A percentile compares a stretch with the other conserved stretches of the same genome.
Evolutionary conservation across 371 early-diverging fungal species (phyloP).

Genomic region (Gilbertella persicaria): DNA sequence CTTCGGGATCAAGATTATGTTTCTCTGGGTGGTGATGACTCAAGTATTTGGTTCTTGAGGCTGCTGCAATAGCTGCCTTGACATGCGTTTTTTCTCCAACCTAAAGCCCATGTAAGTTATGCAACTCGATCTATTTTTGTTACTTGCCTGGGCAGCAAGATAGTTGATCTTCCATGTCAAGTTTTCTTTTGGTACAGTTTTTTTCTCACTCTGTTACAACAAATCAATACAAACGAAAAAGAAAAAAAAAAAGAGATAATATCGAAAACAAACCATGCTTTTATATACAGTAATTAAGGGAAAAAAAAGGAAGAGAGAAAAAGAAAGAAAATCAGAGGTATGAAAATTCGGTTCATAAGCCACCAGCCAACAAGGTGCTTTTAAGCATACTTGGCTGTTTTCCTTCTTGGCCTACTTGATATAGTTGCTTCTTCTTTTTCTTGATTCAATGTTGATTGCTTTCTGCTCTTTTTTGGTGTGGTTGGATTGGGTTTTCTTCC

Average conservation of each 20-base stretch:
- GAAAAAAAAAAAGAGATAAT: neutral
- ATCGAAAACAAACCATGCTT: no score
- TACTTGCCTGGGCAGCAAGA: conserved; percentile 32
- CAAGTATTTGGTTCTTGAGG: conserved; percentile 28
- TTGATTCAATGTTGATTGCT: neutral
- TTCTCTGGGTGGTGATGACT: conserved; percentile 9
- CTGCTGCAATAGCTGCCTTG: conserved; percentile 23
- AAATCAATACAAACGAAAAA: no score
- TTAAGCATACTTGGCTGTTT: no score
- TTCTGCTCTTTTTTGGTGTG: neutral
- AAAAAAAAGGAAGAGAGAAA: no score
- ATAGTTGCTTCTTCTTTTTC: no score
- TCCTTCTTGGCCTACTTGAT: no score
- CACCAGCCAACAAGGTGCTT: no score
- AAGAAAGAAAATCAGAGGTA: no score
- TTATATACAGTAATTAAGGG: no score
- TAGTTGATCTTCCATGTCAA: conserved; percentile 38
- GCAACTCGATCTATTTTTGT: neutral
- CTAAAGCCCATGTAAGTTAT: conserved; percentile 8
- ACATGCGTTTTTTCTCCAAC: conserved; percentile 29
- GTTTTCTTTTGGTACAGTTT: conserved; percentile 25
- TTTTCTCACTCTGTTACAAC: conserved; percentile 16
- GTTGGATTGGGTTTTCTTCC: neutral
- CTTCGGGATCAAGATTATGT: neutral
- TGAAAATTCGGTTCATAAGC: no score